Conservation (phyloP, 129 eudicot species). For the Smallanthus sonchifolius region DNA sequence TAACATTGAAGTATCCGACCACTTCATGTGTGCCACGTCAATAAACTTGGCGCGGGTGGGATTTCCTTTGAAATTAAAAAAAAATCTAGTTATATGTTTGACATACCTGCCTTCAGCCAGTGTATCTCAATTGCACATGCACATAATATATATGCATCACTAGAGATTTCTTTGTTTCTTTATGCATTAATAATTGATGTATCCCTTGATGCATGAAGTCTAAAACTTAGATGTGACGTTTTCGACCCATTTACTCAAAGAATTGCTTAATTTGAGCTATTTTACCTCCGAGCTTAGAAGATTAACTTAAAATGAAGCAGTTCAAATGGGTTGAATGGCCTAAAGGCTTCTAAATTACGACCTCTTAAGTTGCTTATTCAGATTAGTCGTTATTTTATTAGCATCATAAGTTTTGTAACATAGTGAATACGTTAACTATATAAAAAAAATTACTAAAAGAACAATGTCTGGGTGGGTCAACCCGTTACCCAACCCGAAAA, state of each 20-base stretch:
- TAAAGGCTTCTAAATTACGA: background rate
- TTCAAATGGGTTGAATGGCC: background rate
- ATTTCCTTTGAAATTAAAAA: background rate
- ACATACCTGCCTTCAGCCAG: background rate
- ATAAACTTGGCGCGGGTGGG: background rate
- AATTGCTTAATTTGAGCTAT: background rate
- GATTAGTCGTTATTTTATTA: background rate
- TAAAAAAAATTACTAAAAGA: background rate
- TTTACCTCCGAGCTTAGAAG: background rate
- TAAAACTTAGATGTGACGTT: background rate
- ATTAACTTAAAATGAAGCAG: background rate
- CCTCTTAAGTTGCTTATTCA: background rate
- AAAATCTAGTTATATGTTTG: background rate
- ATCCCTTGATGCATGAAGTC: background rate
- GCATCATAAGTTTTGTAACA: background rate
- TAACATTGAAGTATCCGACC: background rate
- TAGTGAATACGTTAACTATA: background rate
- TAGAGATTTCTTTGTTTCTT: background rate
- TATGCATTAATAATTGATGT: background rate
- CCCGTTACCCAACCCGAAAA: background rate
- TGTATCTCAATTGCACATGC: background rate
- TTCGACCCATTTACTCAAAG: background rate
- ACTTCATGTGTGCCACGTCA: background rate
- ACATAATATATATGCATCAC: conserved; percentile 7
- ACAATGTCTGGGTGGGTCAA: conserved; percentile 2